Percentiles rank a stretch among this genome's conserved stretches.
These are phyloP conservation scores for Blastomyces silverae DNA, from an alignment of 2,329 filamentous ascomycete species.

Conservation along the genomic window DNA sequence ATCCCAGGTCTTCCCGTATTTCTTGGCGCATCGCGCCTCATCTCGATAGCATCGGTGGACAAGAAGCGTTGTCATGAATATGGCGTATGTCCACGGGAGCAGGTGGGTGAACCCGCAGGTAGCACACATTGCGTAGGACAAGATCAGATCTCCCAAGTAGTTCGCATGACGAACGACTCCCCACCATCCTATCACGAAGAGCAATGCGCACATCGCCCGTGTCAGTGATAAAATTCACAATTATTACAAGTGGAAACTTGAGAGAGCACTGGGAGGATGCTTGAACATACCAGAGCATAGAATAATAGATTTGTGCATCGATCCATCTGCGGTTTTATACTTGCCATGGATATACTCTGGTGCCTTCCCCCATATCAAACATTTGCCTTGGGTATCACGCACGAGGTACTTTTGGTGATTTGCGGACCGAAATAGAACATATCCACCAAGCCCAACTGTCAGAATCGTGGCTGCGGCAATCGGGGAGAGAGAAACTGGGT, in stretches of 20 bases:
- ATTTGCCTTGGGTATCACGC: conserved; percentile 37
- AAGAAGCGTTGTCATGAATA: conserved; percentile 43
- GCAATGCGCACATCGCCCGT: not conserved
- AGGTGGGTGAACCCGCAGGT: conserved; percentile 35
- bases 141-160: conserved; percentile 38
- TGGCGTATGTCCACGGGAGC: conserved; percentile 43
- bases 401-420: conserved; percentile 44
- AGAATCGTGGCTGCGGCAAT: conserved; percentile 27
- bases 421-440: conserved; percentile 42
- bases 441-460: conserved; percentile 34
- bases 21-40: conserved; percentile 41
- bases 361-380: conserved; percentile 41
- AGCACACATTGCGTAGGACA: conserved; percentile 41
- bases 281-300: conserved; percentile 30
- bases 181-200: conserved; percentile 33
- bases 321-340: conserved; percentile 41
- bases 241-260: not conserved
- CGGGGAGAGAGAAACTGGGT: conserved; percentile 34
- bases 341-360: conserved; percentile 36
- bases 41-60: conserved; percentile 44
- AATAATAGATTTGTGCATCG: conserved; percentile 36
- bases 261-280: not conserved
- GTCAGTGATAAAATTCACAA: too few species aligned
- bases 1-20: conserved; percentile 44
- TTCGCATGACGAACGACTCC: conserved; percentile 39